Evolutionary conservation across 1,139 yeast species (phyloP).

Genomic region (Taphrina confusa): DNA sequence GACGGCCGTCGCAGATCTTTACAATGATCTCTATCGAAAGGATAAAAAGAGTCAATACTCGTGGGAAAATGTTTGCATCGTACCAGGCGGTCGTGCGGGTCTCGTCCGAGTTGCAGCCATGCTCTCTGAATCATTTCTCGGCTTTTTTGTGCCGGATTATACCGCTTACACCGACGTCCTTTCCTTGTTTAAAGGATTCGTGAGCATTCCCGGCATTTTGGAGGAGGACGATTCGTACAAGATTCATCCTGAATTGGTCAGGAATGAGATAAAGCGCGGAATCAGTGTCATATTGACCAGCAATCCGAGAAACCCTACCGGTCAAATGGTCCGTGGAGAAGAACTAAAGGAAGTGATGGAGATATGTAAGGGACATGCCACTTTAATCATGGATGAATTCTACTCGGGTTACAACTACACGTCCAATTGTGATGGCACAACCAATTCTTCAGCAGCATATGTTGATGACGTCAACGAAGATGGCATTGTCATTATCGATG

Average conservation of each 20-base stretch:
- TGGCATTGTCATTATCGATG: slow-evolving; percentile 63
- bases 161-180: slow-evolving; percentile 75
- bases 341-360: slow-evolving; percentile 59
- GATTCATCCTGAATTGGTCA: slow-evolving; percentile 59
- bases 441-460: slow-evolving; percentile 58
- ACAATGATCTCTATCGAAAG: slow-evolving; percentile 60
- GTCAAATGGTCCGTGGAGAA: slow-evolving; percentile 57
- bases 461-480: slow-evolving; percentile 62
- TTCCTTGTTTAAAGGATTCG: slow-evolving; percentile 64
- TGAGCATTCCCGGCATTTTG: slow-evolving; percentile 68
- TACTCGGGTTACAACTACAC: slow-evolving; percentile 66
- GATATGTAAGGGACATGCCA: slow-evolving; percentile 60
- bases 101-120: slow-evolving; percentile 67
- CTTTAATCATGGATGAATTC: slow-evolving; percentile 68
- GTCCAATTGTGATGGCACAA: slow-evolving; percentile 59
- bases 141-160: slow-evolving; percentile 65
- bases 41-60: slow-evolving; percentile 57
- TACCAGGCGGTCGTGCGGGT: slow-evolving; percentile 73
- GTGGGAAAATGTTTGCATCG: slow-evolving; percentile 52
- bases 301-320: slow-evolving; percentile 70
- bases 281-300: slow-evolving; percentile 63
- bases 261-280: slow-evolving; percentile 61
- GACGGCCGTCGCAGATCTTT: slow-evolving; percentile 63
- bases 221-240: slow-evolving; percentile 63
- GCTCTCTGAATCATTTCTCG: slow-evolving; percentile 61